A percentile compares a stretch with the other conserved stretches of the same genome.
Conservation (phyloP, 495 filamentous ascomycete genomes). For the Platismatia glauca region DNA sequence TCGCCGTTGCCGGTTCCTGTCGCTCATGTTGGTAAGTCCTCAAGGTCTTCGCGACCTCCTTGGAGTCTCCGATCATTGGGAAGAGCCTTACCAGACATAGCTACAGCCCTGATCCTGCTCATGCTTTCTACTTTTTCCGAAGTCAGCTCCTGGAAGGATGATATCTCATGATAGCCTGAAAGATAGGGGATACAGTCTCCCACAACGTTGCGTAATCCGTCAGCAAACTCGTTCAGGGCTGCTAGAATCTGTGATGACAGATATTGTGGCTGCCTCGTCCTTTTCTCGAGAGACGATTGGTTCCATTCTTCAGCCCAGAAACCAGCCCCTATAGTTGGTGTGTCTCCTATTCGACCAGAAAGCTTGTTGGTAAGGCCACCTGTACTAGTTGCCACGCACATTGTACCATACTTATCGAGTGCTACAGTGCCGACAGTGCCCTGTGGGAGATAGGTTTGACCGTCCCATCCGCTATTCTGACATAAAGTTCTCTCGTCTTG, state of each 20-base stretch:
- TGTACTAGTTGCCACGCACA: constrained; percentile 77
- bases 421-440: constrained; percentile 81
- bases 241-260: background rate
- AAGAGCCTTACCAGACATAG: constrained; percentile 47
- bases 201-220: constrained; percentile 15
- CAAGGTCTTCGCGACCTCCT: no score
- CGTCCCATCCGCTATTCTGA: constrained; percentile 32
- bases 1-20: constrained; percentile 79
- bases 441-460: constrained; percentile 59
- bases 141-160: constrained; percentile 7
- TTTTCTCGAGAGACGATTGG: constrained; percentile 25
- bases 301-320: constrained; percentile 80
- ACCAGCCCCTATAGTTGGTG: constrained; percentile 74
- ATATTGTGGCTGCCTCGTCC: background rate
- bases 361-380: constrained; percentile 87
- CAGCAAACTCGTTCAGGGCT: constrained; percentile 27
- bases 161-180: constrained; percentile 8
- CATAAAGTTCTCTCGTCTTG: constrained; percentile 16
- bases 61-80: no score
- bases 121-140: constrained; percentile 1
- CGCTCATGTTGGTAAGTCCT: no score
- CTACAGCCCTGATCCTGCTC: constrained; percentile 46
- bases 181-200: constrained; percentile 9
- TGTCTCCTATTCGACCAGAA: constrained; percentile 72
- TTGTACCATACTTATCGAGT: constrained; percentile 59